phyloP scores from a whole-genome alignment of 108 stramenopile genomes.

The Cyclostephanos invisitatus region DNA sequence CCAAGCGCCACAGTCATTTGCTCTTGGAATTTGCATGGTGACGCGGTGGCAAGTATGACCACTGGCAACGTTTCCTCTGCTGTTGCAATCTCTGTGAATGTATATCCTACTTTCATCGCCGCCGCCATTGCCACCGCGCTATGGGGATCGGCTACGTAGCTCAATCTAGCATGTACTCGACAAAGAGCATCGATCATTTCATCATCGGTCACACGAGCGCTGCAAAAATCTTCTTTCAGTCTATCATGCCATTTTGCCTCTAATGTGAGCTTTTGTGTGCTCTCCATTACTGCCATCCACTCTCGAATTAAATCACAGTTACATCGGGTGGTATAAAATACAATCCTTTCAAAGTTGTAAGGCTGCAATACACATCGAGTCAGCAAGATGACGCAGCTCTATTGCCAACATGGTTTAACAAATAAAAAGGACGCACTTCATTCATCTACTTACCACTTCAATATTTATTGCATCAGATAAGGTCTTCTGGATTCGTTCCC shows the following conservation, averaged over 20 bases:
- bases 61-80: conserved; percentile 27
- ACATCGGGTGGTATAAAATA: conserved; percentile 69
- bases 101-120: conserved; percentile 67
- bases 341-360: conserved; percentile 87
- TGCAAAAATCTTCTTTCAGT: conserved; percentile 65
- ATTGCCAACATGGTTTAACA: background rate
- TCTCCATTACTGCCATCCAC: conserved; percentile 72
- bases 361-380: conserved; percentile 43
- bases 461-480: conserved; percentile 91
- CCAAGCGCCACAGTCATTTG: conserved; percentile 67
- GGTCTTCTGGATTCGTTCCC: conserved; percentile 66
- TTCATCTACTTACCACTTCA: conserved; percentile 58
- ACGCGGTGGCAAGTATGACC: conserved; percentile 80
- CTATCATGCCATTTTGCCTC: conserved; percentile 37
- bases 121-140: conserved; percentile 82
- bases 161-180: conserved; percentile 23
- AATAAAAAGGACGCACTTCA: background rate
- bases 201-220: conserved; percentile 77
- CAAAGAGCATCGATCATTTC: conserved; percentile 67
- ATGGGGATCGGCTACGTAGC: conserved; percentile 83
- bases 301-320: conserved; percentile 50
- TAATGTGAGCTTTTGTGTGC: conserved; percentile 46
- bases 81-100: background rate
- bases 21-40: conserved; percentile 85
- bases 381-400: background rate